Percentiles rank a stretch among this genome's conserved stretches.
Evolutionary conservation across 108 stramenopile genomes (phyloP).

Genomic region (Hondaea fermentalgiana): DNA sequence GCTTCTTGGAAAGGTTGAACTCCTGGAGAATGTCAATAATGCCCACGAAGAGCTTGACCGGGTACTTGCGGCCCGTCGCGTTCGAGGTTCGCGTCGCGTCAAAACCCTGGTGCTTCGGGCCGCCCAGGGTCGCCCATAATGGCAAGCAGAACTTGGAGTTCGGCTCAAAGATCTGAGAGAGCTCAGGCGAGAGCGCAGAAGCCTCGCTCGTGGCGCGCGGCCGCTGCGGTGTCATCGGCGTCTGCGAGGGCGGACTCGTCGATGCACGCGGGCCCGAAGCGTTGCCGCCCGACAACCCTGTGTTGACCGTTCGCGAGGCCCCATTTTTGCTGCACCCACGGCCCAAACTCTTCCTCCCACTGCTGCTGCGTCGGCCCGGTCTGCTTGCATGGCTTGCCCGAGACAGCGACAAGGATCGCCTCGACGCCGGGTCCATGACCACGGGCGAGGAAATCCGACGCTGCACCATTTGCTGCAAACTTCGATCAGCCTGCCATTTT

Average conservation of each 20-base stretch:
- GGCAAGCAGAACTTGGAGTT: not conserved
- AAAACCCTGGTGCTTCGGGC: not conserved
- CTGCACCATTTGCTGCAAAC: not conserved
- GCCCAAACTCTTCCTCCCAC: too few species aligned
- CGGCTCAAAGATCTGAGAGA: not conserved
- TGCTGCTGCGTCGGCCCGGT: too few species aligned
- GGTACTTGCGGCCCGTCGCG: not conserved
- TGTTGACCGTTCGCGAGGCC: too few species aligned
- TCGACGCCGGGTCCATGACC: not conserved
- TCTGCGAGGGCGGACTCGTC: too few species aligned
- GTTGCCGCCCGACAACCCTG: too few species aligned
- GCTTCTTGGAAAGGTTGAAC: conserved; percentile 18
- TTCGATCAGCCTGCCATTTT: not conserved
- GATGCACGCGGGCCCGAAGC: too few species aligned
- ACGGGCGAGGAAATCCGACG: not conserved
- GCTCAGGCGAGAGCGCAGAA: not conserved
- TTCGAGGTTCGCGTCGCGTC: not conserved
- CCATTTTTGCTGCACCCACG: too few species aligned
- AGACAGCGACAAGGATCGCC: not conserved
- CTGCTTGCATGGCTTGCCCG: too few species aligned
- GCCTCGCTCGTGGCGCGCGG: not conserved
- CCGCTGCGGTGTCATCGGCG: too few species aligned
- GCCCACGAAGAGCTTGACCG: not conserved
- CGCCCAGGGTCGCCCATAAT: not conserved
- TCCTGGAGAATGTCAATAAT: conserved; percentile 10